phyloP scores from a whole-genome alignment of 108 stramenopile genomes.

The Epipyxis sp. region DNA sequence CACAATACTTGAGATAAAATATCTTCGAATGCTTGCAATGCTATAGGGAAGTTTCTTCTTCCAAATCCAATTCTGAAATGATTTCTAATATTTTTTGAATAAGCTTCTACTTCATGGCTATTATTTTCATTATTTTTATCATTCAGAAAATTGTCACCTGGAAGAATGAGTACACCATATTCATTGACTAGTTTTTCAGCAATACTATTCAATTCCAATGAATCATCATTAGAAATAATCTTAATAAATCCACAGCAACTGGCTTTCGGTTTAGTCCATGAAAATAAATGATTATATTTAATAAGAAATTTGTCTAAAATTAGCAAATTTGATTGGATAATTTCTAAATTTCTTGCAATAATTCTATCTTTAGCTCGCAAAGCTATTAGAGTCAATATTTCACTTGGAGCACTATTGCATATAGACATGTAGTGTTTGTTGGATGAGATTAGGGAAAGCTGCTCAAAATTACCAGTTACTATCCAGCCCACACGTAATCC shows the following conservation, averaged over 20 bases:
- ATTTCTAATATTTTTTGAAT: too few relatives aligned
- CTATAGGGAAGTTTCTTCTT: too few relatives aligned
- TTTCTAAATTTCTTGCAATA: background rate
- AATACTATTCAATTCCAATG: background rate
- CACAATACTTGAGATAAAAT: too few relatives aligned
- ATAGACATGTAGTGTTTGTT: conserved; percentile 44
- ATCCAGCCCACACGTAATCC: conserved; percentile 46
- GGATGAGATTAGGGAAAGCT: conserved; percentile 18
- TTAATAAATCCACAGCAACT: background rate
- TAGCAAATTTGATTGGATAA: conserved; percentile 20
- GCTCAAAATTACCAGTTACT: conserved; percentile 9
- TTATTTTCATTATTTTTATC: too few relatives aligned
- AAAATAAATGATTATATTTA: background rate
- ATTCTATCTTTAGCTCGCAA: conserved; percentile 15
- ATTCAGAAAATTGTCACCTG: background rate
- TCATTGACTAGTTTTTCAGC: background rate
- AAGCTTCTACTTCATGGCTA: too few relatives aligned
- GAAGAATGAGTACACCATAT: background rate
- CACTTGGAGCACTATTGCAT: conserved; percentile 32
- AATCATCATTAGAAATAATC: background rate
- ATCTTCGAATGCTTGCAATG: too few relatives aligned
- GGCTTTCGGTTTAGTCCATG: background rate
- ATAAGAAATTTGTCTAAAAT: background rate
- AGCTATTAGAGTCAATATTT: conserved; percentile 35
- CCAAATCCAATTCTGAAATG: too few relatives aligned